Evolutionary conservation across 768 basidiomycete species (phyloP), one percentile per base, ranked within the genome.

Genomic region (Ramaria rubella): DNA sequence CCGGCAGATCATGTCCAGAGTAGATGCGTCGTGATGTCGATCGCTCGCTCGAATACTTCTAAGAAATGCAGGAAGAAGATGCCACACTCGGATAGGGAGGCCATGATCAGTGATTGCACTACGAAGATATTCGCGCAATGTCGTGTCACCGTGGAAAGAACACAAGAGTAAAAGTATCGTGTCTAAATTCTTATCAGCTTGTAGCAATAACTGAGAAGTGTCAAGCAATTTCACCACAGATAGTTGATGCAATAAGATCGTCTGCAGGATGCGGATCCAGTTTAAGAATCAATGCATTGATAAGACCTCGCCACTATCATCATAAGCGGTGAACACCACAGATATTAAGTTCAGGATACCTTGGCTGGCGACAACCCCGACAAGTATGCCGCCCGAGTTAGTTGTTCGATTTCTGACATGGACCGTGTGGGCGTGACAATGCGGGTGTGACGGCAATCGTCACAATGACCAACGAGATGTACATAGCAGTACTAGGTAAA

Each of bases 1-100:
- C 40, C 79, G 78, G 66, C 86, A 88, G 9, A 91, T 78, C 62
- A 79, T 78, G 64, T 87, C 81, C 30, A 91, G 73, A 2, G 87
- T 90, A 0, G 83, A 78, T 5, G 79, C 72, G 40, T 80, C 75
- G 63, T 85, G 85, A 27, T 88, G n/a, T n/a, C n/a, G 64, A 45
- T 84, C 80, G 15, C 81, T 38, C 3, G 86, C 85, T 27, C 80
- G 79, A 58, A 81, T 81, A 4, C 83, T 86, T 7, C 79, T 79
- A 19, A 90, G 77, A 57, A 90, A 81, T 2, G 83, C 82, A 4
- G 82, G 67, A 6, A 88, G 77, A 62, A 85, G 55, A 12, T 56
- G 55, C 31, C 33, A 48, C 5, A 88, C 14, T 73, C 75, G 9
- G 80, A 67, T 21, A 85, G 69, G 7, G 85, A 80, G 15, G 89